Base-by-base conservation (phyloP, 192 early-diverging fungal species). In the Backusella macrospora region DNA sequence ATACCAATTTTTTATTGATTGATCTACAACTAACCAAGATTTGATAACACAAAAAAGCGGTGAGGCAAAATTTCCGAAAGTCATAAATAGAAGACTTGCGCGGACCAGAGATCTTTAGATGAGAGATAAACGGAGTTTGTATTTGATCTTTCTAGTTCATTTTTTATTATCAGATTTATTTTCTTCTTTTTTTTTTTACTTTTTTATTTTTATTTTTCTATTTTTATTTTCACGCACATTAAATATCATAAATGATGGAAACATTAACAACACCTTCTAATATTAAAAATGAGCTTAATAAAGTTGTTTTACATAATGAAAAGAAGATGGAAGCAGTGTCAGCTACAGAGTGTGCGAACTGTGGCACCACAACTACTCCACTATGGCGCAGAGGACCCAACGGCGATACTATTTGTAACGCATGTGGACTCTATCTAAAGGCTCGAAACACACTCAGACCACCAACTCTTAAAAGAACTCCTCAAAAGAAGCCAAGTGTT, bases 361-460 rank as follows among this genome's bases (percentile, higher is more conserved):
- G 98, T 84, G 79, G 82, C 12, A 97, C 95, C 0, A 97, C 90
- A 12, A 89, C 91, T 10, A 99, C 98, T 15, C 91, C 95, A 3
- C 85, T 99, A 43, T 99, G 98, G 98, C 84, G 98, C 26, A 83
- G 96, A 62, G 90, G 94, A 72, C 87, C 88, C 14, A 86, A 88
- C 52, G 98, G 97, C 68, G 92, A 95, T 65, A 91, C 95, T 16
- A 92, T 99, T 49, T 99, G 98, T 80, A 99, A 99, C 71, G 96
- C 96, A 2, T 99, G 98, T 82, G 98, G 86, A n/a, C 78, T 88
- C 26, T 88, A 88, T 52, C 73, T 78, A 66, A 88, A 87, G 65
- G 86, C 86, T 47, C 76, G 84, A 15, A 87, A 87, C 43, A 77
- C 84, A 26, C 76, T 80, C 38, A 71, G 86, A 55, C 86, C 86